Evolutionary conservation across 345 rosid species (phyloP), one percentile per base, ranked within the genome.

Genomic region (Arabidopsis arenosa): DNA sequence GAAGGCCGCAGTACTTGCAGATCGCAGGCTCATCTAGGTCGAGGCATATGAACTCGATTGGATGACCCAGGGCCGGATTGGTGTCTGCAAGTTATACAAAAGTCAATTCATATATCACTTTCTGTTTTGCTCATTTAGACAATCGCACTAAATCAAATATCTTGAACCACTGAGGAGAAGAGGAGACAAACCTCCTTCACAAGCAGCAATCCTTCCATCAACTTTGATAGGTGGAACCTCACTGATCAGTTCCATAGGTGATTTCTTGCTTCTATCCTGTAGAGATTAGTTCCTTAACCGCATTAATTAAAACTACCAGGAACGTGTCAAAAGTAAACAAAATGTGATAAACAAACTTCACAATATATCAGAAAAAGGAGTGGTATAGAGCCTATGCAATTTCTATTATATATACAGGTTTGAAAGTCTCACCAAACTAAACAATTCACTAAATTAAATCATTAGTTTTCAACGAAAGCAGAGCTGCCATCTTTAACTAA

Each of bases 1-100:
- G 96, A 61, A 95, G 86, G 65, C 99, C 97, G 39, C 99, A 95
- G 68, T 95, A 95, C 86, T 95, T 95, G 97, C 99, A 95, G 8
- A 92, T 70, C 4, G 99, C 97, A 11, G 97, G 97, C 77, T 88
- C 93, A 62, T 85, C 76, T 72, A 85, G 70, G 84, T 92, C 99
- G 0, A 95, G 92, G 85, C 97, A 95, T 79, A 95, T 95, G 84
- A 87, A 92, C 85, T 95, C 99, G 60, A 95, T 89, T 26, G 99
- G 99, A 80, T 95, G 99, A 64, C 97, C 99, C 12, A 95, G 89
- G 9, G 99, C 93, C 9, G 94, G 94, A 80, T 90, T 23, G 66
- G 63, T 86, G 73, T 90, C 99, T 92, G 82, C 65, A 80, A 11
- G 33, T 76, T 30, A 66, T 36, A 74, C 10, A 26, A 57, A 75